A percentile compares a stretch with the other conserved stretches of the same genome.
These are phyloP conservation scores for Strobilomyces echinocephalus DNA, from an alignment of 768 basidiomycete species.

Conservation along the genomic window DNA sequence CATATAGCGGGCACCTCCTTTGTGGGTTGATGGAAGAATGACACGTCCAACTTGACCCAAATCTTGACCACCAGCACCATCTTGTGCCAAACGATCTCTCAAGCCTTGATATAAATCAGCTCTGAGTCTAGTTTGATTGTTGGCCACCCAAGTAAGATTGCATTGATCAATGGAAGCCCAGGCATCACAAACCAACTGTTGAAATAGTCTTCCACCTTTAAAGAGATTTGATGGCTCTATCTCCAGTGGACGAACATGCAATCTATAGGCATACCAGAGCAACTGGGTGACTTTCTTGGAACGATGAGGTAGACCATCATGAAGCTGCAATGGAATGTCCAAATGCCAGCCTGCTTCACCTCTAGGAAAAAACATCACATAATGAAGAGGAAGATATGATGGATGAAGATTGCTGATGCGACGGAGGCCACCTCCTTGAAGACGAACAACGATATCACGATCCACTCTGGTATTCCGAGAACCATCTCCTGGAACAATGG, in stretches of 20 bases:
- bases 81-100: slow-evolving; percentile 25
- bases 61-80: slow-evolving; percentile 24
- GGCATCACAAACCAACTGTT: slow-evolving; percentile 41
- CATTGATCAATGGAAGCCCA: slow-evolving; percentile 43
- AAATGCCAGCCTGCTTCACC: slow-evolving; percentile 38
- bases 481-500: slow-evolving; percentile 36
- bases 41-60: slow-evolving; percentile 30
- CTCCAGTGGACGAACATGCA: slow-evolving; percentile 17
- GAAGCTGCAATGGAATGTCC: slow-evolving; percentile 11
- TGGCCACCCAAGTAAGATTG: slow-evolving; percentile 30
- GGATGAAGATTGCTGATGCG: slow-evolving; percentile 34
- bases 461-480: slow-evolving; percentile 2
- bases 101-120: slow-evolving; percentile 34
- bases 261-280: slow-evolving; percentile 29
- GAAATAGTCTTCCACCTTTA: slow-evolving; percentile 37
- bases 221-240: slow-evolving; percentile 29
- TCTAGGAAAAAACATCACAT: slow-evolving; percentile 41
- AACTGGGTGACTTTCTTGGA: slow-evolving; percentile 27
- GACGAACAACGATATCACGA: slow-evolving; percentile 34
- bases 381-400: slow-evolving; percentile 37
- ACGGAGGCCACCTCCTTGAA: slow-evolving; percentile 22
- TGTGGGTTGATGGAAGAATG: slow-evolving; percentile 39
- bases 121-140: slow-evolving; percentile 34
- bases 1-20: slow-evolving; percentile 42
- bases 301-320: neutral